Conservation (phyloP, 2,329 filamentous ascomycete species). For the Penicillium paneum region DNA sequence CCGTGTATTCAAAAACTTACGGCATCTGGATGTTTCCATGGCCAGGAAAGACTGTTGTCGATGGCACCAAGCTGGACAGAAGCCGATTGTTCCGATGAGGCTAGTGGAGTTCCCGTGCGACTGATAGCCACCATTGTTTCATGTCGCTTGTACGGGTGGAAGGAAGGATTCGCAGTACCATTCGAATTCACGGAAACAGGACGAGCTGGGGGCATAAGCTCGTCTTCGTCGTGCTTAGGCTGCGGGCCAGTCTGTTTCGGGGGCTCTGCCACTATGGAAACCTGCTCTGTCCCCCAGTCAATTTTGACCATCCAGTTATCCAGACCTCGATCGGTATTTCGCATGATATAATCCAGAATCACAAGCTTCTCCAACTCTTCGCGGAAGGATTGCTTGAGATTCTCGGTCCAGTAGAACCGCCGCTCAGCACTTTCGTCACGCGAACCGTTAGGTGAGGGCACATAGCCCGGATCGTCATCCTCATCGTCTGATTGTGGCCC, state of each 20-base stretch:
- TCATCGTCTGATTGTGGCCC: conserved; percentile 59
- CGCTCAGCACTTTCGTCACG: conserved; percentile 47
- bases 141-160: conserved; percentile 70
- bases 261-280: conserved; percentile 82
- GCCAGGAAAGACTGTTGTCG: conserved; percentile 97
- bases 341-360: conserved; percentile 98
- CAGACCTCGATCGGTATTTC: conserved; percentile 91
- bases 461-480: conserved; percentile 50
- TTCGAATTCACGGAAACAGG: conserved; percentile 57
- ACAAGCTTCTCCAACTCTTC: conserved; percentile 97
- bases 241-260: conserved; percentile 59
- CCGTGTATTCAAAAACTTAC: conserved; percentile 41
- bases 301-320: conserved; percentile 99
- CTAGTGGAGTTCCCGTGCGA: conserved; percentile 53
- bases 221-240: conserved; percentile 45
- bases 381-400: conserved; percentile 83
- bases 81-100: conserved; percentile 48
- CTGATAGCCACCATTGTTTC: conserved; percentile 78
- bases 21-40: conserved; percentile 97
- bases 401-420: conserved; percentile 80
- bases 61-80: conserved; percentile 83
- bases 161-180: conserved; percentile 29
- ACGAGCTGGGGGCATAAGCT: conserved; percentile 53
- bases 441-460: conserved; percentile 40
- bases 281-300: conserved; percentile 76